phyloP scores from a whole-genome alignment of 345 rosid species.

The Gossypium arboreum region DNA sequence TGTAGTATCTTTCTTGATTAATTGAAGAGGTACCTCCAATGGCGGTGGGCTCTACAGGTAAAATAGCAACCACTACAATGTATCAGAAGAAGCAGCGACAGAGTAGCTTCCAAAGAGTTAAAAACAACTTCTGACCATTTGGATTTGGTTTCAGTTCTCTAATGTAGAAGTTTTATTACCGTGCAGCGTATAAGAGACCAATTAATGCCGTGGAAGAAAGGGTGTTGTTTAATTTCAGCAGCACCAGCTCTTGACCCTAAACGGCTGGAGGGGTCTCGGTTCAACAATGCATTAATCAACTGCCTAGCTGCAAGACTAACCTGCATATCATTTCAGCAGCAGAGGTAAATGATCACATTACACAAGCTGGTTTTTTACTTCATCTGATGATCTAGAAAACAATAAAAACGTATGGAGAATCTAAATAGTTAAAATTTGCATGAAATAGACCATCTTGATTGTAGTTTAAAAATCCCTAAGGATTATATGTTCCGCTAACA shows the following conservation, averaged over 20 bases:
- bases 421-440: background rate
- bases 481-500: background rate
- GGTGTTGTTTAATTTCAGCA: conserved; percentile 81
- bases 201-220: conserved; percentile 79
- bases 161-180: conserved; percentile 38
- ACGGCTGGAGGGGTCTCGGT: conserved; percentile 65
- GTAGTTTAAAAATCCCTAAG: background rate
- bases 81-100: background rate
- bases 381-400: background rate
- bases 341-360: background rate
- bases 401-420: background rate
- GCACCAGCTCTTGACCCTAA: conserved; percentile 83
- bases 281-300: conserved; percentile 62
- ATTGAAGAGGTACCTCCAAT: conserved; percentile 52
- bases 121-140: background rate
- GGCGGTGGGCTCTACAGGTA: conserved; percentile 72
- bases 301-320: conserved; percentile 84
- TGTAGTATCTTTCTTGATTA: conserved; percentile 53
- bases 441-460: background rate
- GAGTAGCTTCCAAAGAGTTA: background rate
- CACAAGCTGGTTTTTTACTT: background rate
- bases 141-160: background rate
- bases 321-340: conserved; percentile 37
- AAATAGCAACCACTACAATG: background rate
- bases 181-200: conserved; percentile 93